Evolutionary conservation across 1,284 basidiomycete genomes (phyloP).

Genomic region (Marasmius fiardii): DNA sequence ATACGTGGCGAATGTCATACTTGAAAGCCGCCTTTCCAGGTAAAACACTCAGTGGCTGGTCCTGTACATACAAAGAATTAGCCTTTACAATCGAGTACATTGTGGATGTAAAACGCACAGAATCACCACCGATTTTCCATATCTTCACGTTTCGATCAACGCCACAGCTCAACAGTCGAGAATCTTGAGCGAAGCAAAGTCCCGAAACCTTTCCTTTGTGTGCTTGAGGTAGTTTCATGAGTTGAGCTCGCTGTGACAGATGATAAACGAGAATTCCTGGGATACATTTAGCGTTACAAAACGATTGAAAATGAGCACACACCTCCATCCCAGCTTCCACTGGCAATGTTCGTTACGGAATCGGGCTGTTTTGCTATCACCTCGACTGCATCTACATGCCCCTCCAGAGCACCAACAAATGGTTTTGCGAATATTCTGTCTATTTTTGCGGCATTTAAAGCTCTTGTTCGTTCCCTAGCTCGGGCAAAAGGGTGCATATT

Average conservation of each 20-base stretch:
- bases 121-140: constrained; percentile 57
- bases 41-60: constrained; percentile 69
- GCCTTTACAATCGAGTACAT: constrained; percentile 9
- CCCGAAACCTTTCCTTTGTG: constrained; percentile 95
- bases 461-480: constrained; percentile 90
- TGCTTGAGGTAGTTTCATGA: constrained; percentile 73
- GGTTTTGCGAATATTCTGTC: constrained; percentile 97
- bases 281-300: background rate
- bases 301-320: constrained; percentile 27
- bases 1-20: constrained; percentile 36
- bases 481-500: constrained; percentile 92
- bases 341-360: constrained; percentile 81
- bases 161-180: constrained; percentile 85
- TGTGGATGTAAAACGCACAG: constrained; percentile 13
- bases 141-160: constrained; percentile 91
- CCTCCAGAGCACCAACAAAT: constrained; percentile 88
- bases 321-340: constrained; percentile 96
- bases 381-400: constrained; percentile 96
- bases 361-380: constrained; percentile 78
- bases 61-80: constrained; percentile 20
- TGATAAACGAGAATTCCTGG: constrained; percentile 89
- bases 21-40: constrained; percentile 87
- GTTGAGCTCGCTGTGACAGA: constrained; percentile 64
- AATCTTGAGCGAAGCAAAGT: constrained; percentile 66
- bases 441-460: constrained; percentile 94